Evolutionary conservation across 805 yeast genomes (phyloP), one percentile per base, ranked within the genome.

Genomic region (Teunomyces atbi): DNA sequence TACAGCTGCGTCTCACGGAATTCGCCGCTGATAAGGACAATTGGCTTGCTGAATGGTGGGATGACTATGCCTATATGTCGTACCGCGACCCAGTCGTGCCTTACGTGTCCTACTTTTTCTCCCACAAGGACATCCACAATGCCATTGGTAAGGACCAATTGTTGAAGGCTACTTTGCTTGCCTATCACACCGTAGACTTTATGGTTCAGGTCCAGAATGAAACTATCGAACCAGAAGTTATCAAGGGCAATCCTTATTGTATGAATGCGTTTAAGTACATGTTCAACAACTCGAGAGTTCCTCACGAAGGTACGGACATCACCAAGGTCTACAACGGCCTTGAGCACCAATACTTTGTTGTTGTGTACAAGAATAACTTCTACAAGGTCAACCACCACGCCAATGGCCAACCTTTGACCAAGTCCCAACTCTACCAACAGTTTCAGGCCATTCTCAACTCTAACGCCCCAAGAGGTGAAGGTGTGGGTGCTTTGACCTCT

Each of bases 61-160:
- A 92, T 65, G 86, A 87, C 58, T 88, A 86, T 55, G 96, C 97
- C 16, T 92, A 92, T 68, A 74, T 92, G 73, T 82, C 86, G 34
- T 91, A 89, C 71, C 78, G 94, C 54, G 98, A 89, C 66, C 96
- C 98, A 0, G 87, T 92, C n/a, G 87, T 88, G 21, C 97, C 98
- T 10, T 91, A 83, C 61, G 96, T 89, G 30, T 86, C 96, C 16
- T 92, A 92, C 72, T 94, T 89, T 57, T 92, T 80, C 69, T 78
- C 83, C 45, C 96, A 92, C 71, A 84, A 81, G 65, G 92, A 87
- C 57, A 66, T 85, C 50, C 56, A 59, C 53, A 77, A 81, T 52
- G 65, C 67, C 6, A 73, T 86, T 49, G 88, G 86, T 45, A 71
- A 74, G 50, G 79, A 81, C 59, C 91, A 85, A 58, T 63, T 84